Base-by-base conservation (phyloP, 768 basidiomycete genomes). In the Calocera viscosa region DNA sequence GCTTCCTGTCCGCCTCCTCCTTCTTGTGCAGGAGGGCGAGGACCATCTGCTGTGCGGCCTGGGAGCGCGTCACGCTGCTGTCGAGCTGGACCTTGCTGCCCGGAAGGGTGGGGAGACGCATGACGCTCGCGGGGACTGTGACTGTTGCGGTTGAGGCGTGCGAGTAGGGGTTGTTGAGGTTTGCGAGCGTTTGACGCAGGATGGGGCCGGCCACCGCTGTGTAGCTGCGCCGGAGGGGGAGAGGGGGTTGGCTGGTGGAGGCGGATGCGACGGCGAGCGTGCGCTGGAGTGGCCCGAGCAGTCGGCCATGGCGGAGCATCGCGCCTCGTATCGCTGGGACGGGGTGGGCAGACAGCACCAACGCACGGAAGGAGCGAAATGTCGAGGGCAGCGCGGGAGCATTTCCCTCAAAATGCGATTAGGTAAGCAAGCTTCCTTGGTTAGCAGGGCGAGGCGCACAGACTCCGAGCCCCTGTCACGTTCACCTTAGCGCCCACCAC, bases 21-120 rank as follows among this genome's bases (percentile, higher is more conserved):
- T 32, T 60, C 26, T 32, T 60, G 22, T 60, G 53, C 53, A 60
- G 30, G 5, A 60, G 30, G 5, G 53, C 53, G 53, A 60, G 53
- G 11, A 60, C 53, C 14, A 60, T 60, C 53, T 60, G 53, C 53
- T 60, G 53, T 10, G 53, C 53, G 14, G 53, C 53, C 53, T 60
- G 53, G 14, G 53, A 60, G 14, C 53, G 24, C 26, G 53, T 60
- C 24, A 60, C 14, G 14, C 5, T 22, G 30, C 26, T 28, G 11
- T 11, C 11, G 30, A 60, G 53, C 11, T 26, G 7, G 53, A 60
- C 53, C 30, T 60, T 60, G 5, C 14, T 30, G 14, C 53, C 53
- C 2, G 53, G 53, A 10, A 60, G 2, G 26, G 53, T 5, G 26
- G 53, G 26, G 14, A 60, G 30, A 5, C 30, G 11, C 5, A 60